A percentile compares a stretch with the other conserved stretches of the same genome.
These are phyloP conservation scores for Chaetomidium leptoderma DNA, from an alignment of 495 filamentous ascomycete genomes.

Conservation along the genomic window DNA sequence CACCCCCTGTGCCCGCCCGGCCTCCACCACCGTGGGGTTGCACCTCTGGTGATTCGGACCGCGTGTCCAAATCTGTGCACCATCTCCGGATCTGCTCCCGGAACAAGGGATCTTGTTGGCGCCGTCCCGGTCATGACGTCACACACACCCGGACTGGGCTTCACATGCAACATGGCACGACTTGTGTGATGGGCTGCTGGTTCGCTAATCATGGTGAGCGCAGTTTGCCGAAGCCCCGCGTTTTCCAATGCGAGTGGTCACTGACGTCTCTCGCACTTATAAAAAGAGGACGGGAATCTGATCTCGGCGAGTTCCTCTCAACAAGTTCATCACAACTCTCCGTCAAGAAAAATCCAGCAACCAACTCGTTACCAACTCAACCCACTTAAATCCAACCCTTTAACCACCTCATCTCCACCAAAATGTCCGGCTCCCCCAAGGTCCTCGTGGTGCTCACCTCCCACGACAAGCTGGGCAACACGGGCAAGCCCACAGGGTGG, in stretches of 20 bases:
- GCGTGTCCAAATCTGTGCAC: background rate
- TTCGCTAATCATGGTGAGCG: too few species aligned
- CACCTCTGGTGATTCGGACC: background rate
- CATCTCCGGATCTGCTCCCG: too few species aligned
- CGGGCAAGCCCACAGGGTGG: constrained; percentile 59
- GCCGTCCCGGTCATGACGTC: background rate
- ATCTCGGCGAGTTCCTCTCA: background rate
- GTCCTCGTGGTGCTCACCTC: constrained; percentile 68
- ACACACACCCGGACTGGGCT: background rate
- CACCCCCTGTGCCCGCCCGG: background rate
- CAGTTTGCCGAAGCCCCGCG: background rate
- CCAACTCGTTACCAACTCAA: background rate
- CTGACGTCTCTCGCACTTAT: background rate
- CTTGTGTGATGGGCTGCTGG: background rate
- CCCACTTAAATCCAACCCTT: background rate
- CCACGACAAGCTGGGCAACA: constrained; percentile 49
- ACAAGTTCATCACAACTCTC: background rate
- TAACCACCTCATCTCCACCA: background rate
- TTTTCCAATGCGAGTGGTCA: background rate
- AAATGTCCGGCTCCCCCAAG: constrained; percentile 38
- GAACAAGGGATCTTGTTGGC: too few species aligned
- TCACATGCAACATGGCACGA: constrained; percentile 2
- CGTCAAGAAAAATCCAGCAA: background rate
- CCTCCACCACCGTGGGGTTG: too few species aligned
- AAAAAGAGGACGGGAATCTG: background rate